Base-by-base conservation (phyloP, 73 alveolate species). In the Tetrahymena borealis region DNA sequence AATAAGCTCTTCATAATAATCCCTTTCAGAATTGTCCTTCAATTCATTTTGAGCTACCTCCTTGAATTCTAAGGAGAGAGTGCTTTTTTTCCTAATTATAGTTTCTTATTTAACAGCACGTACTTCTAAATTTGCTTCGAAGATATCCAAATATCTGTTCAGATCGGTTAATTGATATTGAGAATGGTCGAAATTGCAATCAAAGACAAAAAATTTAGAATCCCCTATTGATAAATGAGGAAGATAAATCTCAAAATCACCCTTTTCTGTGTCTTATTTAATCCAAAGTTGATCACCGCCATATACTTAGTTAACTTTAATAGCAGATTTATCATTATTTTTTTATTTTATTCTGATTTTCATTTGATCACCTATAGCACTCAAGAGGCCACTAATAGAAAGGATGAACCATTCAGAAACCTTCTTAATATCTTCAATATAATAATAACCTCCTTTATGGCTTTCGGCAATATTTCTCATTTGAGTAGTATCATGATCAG, bases 401-500 rank as follows among this genome's bases (percentile, higher is more conserved):
- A 85, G 90, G 31, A 94, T 90, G 40, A 94, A 94, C 42, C 79
- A 43, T 85, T 90, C 94, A 16, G 95, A 79, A 33, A 92, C 93
- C 10, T 78, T 91, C 18, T 85, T 36, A 0, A 91, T 90, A 39
- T 91, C 79, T 33, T 94, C 97, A 39, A 97, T 91, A 91, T 78
- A 95, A 39, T 93, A 92, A 91, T 96, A 97, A 12, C 96, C 93
- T 11, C 99, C 99, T 91, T 96, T 95, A 91, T 97, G 95, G 41
- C 93, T 85, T 43, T 91, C 95, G 33, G 99, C 98, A 79, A 97
- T 94, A 33, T 92, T 93, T 91, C 94, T 94, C 97, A 97, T 94
- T n/a, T 94, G 91, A 28, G 94, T 93, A 18, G 98, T 96, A 37
- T 97, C 99, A 91, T 97, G 97, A 91, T 97, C 99, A 1, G 91